Percentiles rank a stretch among this genome's conserved stretches.
These are phyloP conservation scores for Dactylellina drechsleri DNA, from an alignment of 2,329 filamentous ascomycete species.

Conservation along the genomic window DNA sequence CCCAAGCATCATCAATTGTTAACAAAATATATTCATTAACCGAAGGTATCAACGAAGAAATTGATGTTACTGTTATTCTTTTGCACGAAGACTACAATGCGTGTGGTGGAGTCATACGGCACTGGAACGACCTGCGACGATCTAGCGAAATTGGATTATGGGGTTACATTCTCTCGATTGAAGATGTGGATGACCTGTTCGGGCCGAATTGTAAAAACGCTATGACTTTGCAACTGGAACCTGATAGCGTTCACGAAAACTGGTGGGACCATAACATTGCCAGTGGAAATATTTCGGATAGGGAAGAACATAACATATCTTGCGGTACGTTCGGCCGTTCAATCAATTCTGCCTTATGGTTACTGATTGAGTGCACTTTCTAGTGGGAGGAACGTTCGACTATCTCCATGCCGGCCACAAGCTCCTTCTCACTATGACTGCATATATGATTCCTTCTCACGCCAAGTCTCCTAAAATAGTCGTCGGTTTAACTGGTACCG, in stretches of 20 bases:
- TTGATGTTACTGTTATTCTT: constrained; percentile 49
- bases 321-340: constrained; percentile 27
- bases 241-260: constrained; percentile 48
- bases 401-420: constrained; percentile 96
- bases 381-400: constrained; percentile 90
- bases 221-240: constrained; percentile 55
- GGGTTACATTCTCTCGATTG: constrained; percentile 42
- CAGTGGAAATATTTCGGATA: constrained; percentile 58
- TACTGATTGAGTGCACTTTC: constrained; percentile 33
- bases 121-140: constrained; percentile 43
- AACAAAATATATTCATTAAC: constrained; percentile 45
- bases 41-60: constrained; percentile 43
- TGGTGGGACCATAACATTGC: constrained; percentile 49
- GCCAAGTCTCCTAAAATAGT: constrained; percentile 70
- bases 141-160: constrained; percentile 32
- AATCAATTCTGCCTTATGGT: background rate
- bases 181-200: constrained; percentile 47
- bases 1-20: constrained; percentile 34
- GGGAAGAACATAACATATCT: constrained; percentile 53
- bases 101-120: constrained; percentile 41
- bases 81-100: constrained; percentile 42
- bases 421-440: constrained; percentile 88
- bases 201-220: constrained; percentile 57
- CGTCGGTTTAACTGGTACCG: constrained; percentile 88
- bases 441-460: constrained; percentile 67